These are phyloP conservation scores for Aureobasidium mangrovei DNA, from an alignment of 2,329 filamentous ascomycete genomes.

Conservation along the genomic window DNA sequence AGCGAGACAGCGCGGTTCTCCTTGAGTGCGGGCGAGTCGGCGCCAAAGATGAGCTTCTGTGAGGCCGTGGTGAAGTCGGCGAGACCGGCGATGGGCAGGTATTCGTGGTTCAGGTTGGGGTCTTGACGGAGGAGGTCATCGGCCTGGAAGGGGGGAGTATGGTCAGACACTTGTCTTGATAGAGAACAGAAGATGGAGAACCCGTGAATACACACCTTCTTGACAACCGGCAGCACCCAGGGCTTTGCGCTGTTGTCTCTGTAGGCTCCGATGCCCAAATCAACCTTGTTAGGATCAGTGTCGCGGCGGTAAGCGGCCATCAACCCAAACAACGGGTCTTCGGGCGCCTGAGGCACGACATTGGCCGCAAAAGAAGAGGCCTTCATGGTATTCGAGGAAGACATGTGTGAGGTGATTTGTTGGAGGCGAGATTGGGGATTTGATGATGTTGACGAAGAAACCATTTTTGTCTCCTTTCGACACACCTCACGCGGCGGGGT, in stretches of 20 bases:
- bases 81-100: conserved; percentile 89
- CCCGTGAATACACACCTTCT: conserved; percentile 58
- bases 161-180: not conserved
- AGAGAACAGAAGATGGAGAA: not conserved
- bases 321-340: conserved; percentile 90
- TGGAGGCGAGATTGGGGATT: conserved; percentile 37
- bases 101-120: conserved; percentile 92
- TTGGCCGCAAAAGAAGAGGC: conserved; percentile 65
- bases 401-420: conserved; percentile 63
- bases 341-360: conserved; percentile 78
- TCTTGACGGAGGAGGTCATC: conserved; percentile 83
- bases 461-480: conserved; percentile 3
- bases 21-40: conserved; percentile 67
- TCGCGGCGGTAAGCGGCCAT: conserved; percentile 84
- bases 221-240: conserved; percentile 93
- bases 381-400: conserved; percentile 46
- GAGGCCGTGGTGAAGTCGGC: conserved; percentile 79
- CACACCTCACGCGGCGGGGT: conserved; percentile 6
- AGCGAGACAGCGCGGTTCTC: conserved; percentile 76
- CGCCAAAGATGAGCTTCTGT: conserved; percentile 79
- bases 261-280: conserved; percentile 92
- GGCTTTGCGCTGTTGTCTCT: conserved; percentile 92
- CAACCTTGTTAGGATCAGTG: conserved; percentile 68
- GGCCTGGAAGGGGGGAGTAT: conserved; percentile 49
- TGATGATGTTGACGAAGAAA: conserved; percentile 31